Conservation (phyloP, 768 basidiomycete species). For the Rossbeevera mucosa region DNA sequence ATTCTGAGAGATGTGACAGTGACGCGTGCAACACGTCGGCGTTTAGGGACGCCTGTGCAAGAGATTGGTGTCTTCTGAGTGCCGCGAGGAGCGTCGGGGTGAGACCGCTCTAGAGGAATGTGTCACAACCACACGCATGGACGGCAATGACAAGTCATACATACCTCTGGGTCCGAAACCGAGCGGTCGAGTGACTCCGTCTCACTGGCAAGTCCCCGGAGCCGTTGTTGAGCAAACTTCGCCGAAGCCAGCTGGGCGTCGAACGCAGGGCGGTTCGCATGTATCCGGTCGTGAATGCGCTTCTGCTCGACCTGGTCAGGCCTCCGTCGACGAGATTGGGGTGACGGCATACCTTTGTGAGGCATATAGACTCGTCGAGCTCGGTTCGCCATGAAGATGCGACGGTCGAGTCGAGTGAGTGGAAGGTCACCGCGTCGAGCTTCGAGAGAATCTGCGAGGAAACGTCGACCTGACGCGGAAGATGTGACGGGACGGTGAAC, state of each 20-base stretch:
- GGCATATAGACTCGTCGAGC: conserved; percentile 64
- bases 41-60: conserved; percentile 61
- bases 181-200: conserved; percentile 48
- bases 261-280: conserved; percentile 58
- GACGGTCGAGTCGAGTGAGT: conserved; percentile 54
- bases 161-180: conserved; percentile 60
- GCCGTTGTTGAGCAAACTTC: conserved; percentile 57
- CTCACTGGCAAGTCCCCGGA: conserved; percentile 46
- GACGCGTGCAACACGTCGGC: conserved; percentile 47
- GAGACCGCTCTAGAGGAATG: conserved; percentile 55
- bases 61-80: conserved; percentile 54
- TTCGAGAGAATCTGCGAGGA: conserved; percentile 69
- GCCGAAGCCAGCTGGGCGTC: conserved; percentile 60
- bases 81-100: conserved; percentile 53
- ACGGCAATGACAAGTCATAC: conserved; percentile 6
- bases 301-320: conserved; percentile 37
- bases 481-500: conserved; percentile 66
- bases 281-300: conserved; percentile 70
- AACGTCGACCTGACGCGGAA: conserved; percentile 67
- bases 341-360: conserved; percentile 55
- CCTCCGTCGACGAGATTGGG: neutral
- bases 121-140: conserved; percentile 8
- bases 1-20: conserved; percentile 52
- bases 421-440: conserved; percentile 56
- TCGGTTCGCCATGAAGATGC: conserved; percentile 69